Base-by-base conservation (phyloP, 352 stramenopile species). In the Phytopythium kandeliae region DNA sequence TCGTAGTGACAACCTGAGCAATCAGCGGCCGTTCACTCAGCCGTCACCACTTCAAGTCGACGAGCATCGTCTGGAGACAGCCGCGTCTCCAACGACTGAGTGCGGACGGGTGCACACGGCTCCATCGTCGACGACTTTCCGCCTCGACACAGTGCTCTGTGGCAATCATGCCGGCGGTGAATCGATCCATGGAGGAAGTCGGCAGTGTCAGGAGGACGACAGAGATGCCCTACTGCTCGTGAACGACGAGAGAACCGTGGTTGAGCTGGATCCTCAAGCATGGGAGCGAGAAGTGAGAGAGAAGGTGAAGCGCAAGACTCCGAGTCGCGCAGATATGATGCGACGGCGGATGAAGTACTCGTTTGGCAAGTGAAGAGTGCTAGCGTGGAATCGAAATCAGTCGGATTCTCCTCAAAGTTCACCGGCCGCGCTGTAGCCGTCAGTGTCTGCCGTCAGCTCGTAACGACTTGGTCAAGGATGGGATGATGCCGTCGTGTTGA, bases 31-130 rank as follows among this genome's bases (percentile, higher is more conserved):
- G 17, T 41, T 41, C 24, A 24, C 36, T 16, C 36, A 25, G 37
- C 7, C 37, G 17, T 28, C 37, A 8, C 37, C 36, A 42, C 6
- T 26, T 22, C 15, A 12, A 43, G 37, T 12, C 16, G 33, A 16
- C 7, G 36, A 9, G 0, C 36, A n/a, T 3, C 17, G 36, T 16
- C n/a, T 9, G 17, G 40, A 26, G 11, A 46, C 21, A 13, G 4
- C 22, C 16, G 36, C 31, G 31, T 36, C 31, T 3, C 7, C 19
- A n/a, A 30, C 21, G 16, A 24, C 2, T 21, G 41, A 48, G 15
- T 48, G 41, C 24, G 41, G 41, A 17, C 22, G 41, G 16, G 4
- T 48, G 24, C 41, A 52, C 15, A 52, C 46, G 0, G 49, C 36
- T 8, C 30, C 40, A 21, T 37, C 40, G 9, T 31, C 49, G 17